A percentile compares a stretch with the other conserved stretches of the same genome.
These are phyloP conservation scores for Xylaria grammica DNA, from an alignment of 495 filamentous ascomycete species.

Conservation along the genomic window DNA sequence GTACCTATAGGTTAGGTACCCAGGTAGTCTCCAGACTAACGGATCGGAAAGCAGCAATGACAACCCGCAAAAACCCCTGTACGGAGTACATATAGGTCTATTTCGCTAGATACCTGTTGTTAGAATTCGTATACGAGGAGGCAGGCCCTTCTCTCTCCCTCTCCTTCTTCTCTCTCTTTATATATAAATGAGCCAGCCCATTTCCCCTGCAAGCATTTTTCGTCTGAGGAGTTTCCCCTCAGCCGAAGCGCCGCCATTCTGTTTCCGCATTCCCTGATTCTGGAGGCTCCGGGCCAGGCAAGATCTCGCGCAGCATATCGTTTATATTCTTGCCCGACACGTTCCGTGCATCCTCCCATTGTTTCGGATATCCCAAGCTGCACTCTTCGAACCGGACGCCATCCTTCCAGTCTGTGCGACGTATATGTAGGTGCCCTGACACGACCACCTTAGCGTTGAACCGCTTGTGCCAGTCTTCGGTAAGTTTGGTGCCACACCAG, in stretches of 20 bases:
- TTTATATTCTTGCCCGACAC: slow-evolving; percentile 33
- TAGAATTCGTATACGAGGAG: too few relatives aligned
- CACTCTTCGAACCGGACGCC: slow-evolving; percentile 42
- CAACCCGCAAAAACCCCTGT: too few relatives aligned
- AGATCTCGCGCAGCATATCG: slow-evolving; percentile 38
- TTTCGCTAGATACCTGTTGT: too few relatives aligned
- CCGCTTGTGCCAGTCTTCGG: slow-evolving; percentile 38
- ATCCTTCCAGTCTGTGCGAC: slow-evolving; percentile 42
- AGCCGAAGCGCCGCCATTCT: slow-evolving; percentile 35
- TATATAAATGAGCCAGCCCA: too few relatives aligned
- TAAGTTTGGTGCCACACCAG: slow-evolving; percentile 42
- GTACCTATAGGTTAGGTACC: background rate
- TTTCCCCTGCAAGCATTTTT: too few relatives aligned
- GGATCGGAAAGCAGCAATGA: too few relatives aligned
- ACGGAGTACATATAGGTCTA: too few relatives aligned
- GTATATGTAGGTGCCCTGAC: slow-evolving; percentile 39
- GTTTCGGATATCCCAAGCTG: slow-evolving; percentile 39
- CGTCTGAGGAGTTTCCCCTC: background rate
- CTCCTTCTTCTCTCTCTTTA: too few relatives aligned
- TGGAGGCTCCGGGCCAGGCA: slow-evolving; percentile 36
- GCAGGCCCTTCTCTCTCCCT: too few relatives aligned
- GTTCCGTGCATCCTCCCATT: slow-evolving; percentile 37
- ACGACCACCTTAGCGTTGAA: slow-evolving; percentile 42
- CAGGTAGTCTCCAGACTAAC: background rate
- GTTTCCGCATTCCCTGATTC: slow-evolving; percentile 26